Base-by-base conservation (phyloP, 352 stramenopile genomes). In the Globisporangium cystogenes region DNA sequence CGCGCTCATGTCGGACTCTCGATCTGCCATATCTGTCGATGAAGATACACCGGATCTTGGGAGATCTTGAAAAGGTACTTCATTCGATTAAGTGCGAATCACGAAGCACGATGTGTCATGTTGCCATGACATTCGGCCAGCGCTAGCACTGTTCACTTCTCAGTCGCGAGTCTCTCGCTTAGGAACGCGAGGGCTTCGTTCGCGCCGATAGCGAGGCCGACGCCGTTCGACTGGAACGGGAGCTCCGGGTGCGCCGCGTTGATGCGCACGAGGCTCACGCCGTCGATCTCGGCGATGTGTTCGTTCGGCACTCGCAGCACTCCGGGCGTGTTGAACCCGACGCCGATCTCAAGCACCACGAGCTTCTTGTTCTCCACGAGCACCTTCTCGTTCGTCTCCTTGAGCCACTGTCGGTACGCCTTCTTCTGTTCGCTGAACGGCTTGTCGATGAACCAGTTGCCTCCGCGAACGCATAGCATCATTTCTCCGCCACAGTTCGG, bases 261-360 rank as follows among this genome's bases (percentile, higher is more conserved):
- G 3, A 91, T 60, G 24, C 80, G 73, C 12, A 91, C 57, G 43
- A 91, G 65, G 18, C 58, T 57, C 20, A 82, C 75, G n/a, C 68
- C 67, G 14, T 78, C 52, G 3, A 58, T 50, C 10, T 60, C 57
- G 5, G 72, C 72, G 48, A 87, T 52, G 3, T 63, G 62, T 46
- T 91, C 77, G 37, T 86, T 70, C 1, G 77, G 77, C 16, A 86
- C 55, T 1, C 77, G 68, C 14, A 87, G 47, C 14, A 91, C 75
- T 2, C 61, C 73, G 0, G 77, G 81, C 1, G 81, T 91, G 53
- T 89, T 91, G 60, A 86, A 89, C 4, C 81, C 76, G 33, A 70
- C 76, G 20, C 81, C 81, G 35, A 91, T 55, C 48, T 91, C 77
- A 15, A 89, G 64, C 18, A 89, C 77, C 16, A 72, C 77, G 35